Evolutionary conservation across 768 basidiomycete genomes (phyloP).

Genomic region (Tylopilus vinaceipallidus): DNA sequence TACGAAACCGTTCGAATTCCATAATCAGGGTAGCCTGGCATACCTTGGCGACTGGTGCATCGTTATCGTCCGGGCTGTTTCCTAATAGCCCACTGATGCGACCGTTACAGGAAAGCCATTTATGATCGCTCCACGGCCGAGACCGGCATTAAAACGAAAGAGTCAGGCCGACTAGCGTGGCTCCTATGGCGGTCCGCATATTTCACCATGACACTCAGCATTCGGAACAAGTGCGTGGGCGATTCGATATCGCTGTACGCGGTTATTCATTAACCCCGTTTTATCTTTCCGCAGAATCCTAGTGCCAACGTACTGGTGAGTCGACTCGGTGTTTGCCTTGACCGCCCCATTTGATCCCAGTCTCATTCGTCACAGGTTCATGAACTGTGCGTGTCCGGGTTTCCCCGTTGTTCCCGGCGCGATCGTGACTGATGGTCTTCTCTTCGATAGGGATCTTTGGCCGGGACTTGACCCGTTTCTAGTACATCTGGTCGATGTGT

Average conservation of each 20-base stretch:
- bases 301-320: constrained; percentile 65
- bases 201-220: constrained; percentile 72
- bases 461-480: constrained; percentile 70
- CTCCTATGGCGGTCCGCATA: constrained; percentile 80
- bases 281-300: constrained; percentile 45
- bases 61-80: background rate
- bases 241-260: constrained; percentile 3
- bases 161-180: constrained; percentile 72
- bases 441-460: constrained; percentile 63
- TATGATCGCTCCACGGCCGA: constrained; percentile 61
- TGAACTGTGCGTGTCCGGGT: constrained; percentile 52
- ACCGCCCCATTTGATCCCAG: constrained; percentile 15
- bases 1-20: constrained; percentile 61
- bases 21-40: constrained; percentile 72
- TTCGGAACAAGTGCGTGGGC: constrained; percentile 61
- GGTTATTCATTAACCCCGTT: constrained; percentile 7
- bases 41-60: constrained; percentile 75
- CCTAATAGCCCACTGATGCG: constrained; percentile 5
- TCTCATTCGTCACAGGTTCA: constrained; percentile 45
- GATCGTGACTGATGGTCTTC: constrained; percentile 13
- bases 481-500: constrained; percentile 17
- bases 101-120: constrained; percentile 61
- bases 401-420: constrained; percentile 7
- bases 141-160: constrained; percentile 50
- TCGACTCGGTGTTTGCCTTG: constrained; percentile 13